phyloP scores from a whole-genome alignment of 768 basidiomycete species.

The Boletus insuetus region DNA sequence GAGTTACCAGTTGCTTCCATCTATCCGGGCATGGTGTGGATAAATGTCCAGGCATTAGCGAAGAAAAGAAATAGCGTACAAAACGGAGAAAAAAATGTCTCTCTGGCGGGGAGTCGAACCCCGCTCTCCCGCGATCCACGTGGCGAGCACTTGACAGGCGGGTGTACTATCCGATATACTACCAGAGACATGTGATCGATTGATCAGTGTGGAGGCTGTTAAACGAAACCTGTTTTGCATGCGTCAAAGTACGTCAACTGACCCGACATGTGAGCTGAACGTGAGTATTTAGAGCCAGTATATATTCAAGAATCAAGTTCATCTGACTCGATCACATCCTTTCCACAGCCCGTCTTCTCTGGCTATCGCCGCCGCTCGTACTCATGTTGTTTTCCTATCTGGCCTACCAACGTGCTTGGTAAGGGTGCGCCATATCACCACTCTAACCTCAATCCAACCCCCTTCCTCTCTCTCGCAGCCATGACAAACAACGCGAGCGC shows the following conservation, averaged over 20 bases:
- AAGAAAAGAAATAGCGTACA: not conserved
- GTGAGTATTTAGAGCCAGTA: not conserved
- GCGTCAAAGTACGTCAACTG: too few relatives aligned
- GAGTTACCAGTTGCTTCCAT: not conserved
- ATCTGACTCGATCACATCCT: not conserved
- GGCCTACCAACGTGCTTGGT: constrained; percentile 38
- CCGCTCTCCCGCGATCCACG: constrained; percentile 37
- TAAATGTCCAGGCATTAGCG: not conserved
- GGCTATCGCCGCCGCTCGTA: not conserved
- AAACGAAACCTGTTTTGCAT: too few relatives aligned
- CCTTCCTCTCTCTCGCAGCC: constrained; percentile 22
- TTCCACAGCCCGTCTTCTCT: not conserved
- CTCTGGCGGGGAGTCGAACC: constrained; percentile 49
- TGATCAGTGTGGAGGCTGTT: too few relatives aligned
- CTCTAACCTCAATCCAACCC: not conserved
- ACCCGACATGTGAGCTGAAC: too few relatives aligned
- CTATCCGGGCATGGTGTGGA: not conserved
- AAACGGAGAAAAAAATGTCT: constrained; percentile 20
- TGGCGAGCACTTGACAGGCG: constrained; percentile 35
- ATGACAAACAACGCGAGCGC: constrained; percentile 35
- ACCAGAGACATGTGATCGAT: constrained; percentile 41
- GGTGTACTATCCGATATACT: constrained; percentile 53
- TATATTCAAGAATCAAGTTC: not conserved
- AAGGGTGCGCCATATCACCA: not conserved
- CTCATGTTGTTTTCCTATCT: constrained; percentile 38